Conservation (phyloP, 1,139 yeast genomes). For the Williopsis jadinii region DNA sequence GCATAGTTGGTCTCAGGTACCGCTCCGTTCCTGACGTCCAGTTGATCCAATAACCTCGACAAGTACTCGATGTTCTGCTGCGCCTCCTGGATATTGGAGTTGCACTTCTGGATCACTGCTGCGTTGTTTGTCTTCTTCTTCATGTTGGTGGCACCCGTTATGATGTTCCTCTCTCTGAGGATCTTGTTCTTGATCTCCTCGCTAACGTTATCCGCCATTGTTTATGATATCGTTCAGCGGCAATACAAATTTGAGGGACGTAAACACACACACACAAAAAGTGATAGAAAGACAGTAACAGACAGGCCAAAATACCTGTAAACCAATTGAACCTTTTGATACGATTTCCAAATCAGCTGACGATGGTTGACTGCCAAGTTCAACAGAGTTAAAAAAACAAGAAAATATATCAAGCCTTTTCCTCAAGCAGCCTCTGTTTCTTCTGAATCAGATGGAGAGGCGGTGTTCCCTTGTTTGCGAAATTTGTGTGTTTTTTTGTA, state of each 20-base stretch:
- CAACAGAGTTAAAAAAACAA: too few species aligned
- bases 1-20: slow-evolving; percentile 28
- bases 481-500: not conserved
- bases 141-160: slow-evolving; percentile 78
- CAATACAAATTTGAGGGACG: too few species aligned
- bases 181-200: slow-evolving; percentile 73
- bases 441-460: not conserved
- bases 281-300: too few species aligned
- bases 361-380: too few species aligned
- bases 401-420: too few species aligned
- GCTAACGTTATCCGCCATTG: slow-evolving; percentile 18
- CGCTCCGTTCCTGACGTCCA: slow-evolving; percentile 21
- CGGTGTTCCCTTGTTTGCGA: too few species aligned
- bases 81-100: slow-evolving; percentile 84
- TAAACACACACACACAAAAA: too few species aligned
- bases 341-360: too few species aligned
- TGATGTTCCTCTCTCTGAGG: slow-evolving; percentile 80
- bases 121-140: slow-evolving; percentile 72
- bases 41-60: slow-evolving; percentile 65
- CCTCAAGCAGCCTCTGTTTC: not conserved
- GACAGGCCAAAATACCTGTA: too few species aligned
- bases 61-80: slow-evolving; percentile 85
- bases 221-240: too few species aligned
- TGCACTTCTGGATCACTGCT: slow-evolving; percentile 84
- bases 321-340: too few species aligned